Percentiles rank a stretch among this genome's conserved stretches.
These are phyloP conservation scores for Myxozyma melibiosi DNA, from an alignment of 805 yeast genomes.

Conservation along the genomic window DNA sequence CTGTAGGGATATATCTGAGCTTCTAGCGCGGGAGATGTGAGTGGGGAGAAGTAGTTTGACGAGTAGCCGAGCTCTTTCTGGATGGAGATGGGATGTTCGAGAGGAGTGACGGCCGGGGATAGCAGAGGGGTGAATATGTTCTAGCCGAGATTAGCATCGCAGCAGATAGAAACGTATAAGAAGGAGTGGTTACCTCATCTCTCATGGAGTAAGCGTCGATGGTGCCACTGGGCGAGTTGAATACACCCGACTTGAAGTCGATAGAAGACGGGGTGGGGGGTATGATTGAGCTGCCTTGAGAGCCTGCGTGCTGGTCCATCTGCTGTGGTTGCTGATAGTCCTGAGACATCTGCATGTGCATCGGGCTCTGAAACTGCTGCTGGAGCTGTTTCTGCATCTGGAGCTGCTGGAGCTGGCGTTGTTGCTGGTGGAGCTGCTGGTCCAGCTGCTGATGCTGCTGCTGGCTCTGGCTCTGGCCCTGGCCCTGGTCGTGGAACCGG, in stretches of 20 bases:
- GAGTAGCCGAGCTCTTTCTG: constrained; percentile 18
- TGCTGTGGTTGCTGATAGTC: constrained; percentile 4
- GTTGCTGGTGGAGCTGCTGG: constrained; percentile 2
- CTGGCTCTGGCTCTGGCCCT: neutral
- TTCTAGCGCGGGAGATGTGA: constrained; percentile 36
- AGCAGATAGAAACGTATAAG: neutral
- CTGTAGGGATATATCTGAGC: constrained; percentile 27
- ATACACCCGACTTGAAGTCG: constrained; percentile 12
- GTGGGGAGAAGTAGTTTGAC: constrained; percentile 30
- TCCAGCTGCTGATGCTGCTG: constrained; percentile 2
- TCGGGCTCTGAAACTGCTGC: constrained; percentile 2
- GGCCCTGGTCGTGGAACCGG: neutral
- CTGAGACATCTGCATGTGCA: constrained; percentile 8
- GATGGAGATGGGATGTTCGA: constrained; percentile 42
- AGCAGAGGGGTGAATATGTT: constrained; percentile 66
- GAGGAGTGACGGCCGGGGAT: constrained; percentile 74
- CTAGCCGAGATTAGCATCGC: neutral
- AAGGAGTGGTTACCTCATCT: constrained; percentile 17
- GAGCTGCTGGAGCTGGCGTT: constrained; percentile 2
- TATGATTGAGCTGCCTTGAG: constrained; percentile 3
- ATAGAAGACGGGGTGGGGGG: constrained; percentile 35
- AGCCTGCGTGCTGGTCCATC: neutral
- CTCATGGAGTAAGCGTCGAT: constrained; percentile 20
- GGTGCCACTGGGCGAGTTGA: constrained; percentile 27
- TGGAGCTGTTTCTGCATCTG: constrained; percentile 4